Evolutionary conservation across 1,139 yeast genomes (phyloP).

Genomic region (Geotrichum europaeum): DNA sequence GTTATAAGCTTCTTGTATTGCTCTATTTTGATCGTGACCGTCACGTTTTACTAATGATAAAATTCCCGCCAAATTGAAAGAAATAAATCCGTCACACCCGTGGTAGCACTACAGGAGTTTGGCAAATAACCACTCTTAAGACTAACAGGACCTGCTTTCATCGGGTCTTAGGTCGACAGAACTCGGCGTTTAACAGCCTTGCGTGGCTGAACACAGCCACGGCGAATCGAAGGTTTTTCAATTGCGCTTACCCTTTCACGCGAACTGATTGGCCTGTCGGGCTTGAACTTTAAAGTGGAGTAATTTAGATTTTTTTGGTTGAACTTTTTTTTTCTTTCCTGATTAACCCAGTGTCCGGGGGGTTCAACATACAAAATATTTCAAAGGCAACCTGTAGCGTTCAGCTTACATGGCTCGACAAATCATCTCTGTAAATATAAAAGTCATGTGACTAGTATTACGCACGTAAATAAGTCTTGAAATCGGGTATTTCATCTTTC

Average conservation of each 20-base stretch:
- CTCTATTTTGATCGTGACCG: neutral
- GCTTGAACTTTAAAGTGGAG: neutral
- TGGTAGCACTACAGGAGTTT: neutral
- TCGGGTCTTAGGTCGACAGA: neutral
- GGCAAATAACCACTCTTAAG: neutral
- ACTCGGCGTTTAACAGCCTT: neutral
- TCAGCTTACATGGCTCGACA: too few species aligned
- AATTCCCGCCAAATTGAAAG: neutral
- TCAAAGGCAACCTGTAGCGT: too few species aligned
- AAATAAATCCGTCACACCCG: neutral
- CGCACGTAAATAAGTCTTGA: too few species aligned
- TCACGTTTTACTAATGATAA: too few species aligned
- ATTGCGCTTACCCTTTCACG: neutral
- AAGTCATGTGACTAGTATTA: too few species aligned
- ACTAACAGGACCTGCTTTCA: neutral
- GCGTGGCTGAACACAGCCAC: neutral
- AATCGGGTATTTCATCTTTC: too few species aligned
- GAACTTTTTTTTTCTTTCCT: neutral
- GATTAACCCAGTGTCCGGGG: too few species aligned
- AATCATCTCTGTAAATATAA: too few species aligned
- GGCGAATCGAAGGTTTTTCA: neutral
- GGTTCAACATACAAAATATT: too few species aligned
- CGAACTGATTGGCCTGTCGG: neutral
- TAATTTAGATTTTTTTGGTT: neutral
- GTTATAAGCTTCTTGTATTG: neutral